Evolutionary conservation across 371 early-diverging fungal genomes (phyloP).

Genomic region (Actinomortierella wolfii): DNA sequence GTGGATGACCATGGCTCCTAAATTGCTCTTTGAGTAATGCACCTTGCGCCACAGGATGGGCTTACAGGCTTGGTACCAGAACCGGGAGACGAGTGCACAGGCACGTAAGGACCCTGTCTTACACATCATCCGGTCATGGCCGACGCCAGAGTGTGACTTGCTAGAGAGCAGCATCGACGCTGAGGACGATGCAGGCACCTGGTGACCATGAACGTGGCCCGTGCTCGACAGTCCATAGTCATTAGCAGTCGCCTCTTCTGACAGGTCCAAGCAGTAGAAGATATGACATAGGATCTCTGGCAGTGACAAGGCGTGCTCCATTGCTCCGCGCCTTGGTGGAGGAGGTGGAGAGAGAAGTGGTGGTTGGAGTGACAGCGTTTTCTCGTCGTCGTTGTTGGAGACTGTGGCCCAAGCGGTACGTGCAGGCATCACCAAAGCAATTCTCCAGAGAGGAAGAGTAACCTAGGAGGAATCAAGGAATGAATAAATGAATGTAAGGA

Average conservation of each 20-base stretch:
- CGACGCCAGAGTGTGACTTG: neutral
- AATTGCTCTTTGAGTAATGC: constrained; percentile 2
- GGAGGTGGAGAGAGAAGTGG: neutral
- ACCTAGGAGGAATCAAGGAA: neutral
- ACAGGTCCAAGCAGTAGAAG: constrained; percentile 1
- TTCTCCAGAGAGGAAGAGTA: neutral
- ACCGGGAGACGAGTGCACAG: constrained; percentile 4
- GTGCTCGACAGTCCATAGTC: neutral
- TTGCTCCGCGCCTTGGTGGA: neutral
- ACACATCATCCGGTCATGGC: neutral
- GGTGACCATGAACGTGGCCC: neutral
- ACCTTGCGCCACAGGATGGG: constrained; percentile 7
- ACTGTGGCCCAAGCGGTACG: neutral
- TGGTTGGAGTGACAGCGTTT: neutral
- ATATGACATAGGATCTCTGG: constrained; percentile 5
- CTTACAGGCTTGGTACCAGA: constrained; percentile 2
- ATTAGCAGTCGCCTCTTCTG: neutral
- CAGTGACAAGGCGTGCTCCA: neutral
- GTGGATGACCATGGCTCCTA: constrained; percentile 3
- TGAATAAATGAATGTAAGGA: neutral
- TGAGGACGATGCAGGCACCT: neutral
- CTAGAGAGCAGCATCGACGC: no score
- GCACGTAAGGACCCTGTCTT: neutral
- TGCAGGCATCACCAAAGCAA: neutral
- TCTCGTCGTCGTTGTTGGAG: neutral